Conservation (phyloP, 192 early-diverging fungal genomes). For the Gaertneriomyces semiglobifer region DNA sequence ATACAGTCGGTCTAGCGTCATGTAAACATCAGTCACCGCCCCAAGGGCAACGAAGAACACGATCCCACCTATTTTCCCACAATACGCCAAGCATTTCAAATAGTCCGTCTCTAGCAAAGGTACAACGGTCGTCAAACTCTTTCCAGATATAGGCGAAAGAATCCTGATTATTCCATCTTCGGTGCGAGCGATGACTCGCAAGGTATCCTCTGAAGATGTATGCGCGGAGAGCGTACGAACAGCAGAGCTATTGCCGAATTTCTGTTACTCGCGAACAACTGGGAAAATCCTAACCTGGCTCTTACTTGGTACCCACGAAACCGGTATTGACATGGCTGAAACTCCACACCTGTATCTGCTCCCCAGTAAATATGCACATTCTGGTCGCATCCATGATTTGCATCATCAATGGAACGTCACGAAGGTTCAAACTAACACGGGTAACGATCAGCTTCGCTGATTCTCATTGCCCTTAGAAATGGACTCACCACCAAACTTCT, state of each 20-base stretch:
- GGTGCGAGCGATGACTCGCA: constrained; percentile 38
- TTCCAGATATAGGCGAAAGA: constrained; percentile 40
- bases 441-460: not conserved
- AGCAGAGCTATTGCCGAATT: no score
- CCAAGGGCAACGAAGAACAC: not conserved
- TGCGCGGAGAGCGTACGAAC: no score
- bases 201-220: not conserved
- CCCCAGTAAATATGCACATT: constrained; percentile 35
- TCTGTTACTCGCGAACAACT: no score
- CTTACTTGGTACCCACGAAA: constrained; percentile 46
- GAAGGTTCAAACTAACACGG: constrained; percentile 35
- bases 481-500: constrained; percentile 47
- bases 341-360: constrained; percentile 41
- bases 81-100: constrained; percentile 36
- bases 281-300: no score
- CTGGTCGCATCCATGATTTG: constrained; percentile 40
- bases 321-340: constrained; percentile 48
- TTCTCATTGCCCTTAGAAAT: not conserved
- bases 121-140: constrained; percentile 46
- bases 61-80: constrained; percentile 34
- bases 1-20: constrained; percentile 40
- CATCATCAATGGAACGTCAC: constrained; percentile 41
- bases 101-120: constrained; percentile 51
- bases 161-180: constrained; percentile 51
- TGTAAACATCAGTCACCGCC: not conserved